These are phyloP conservation scores for Amanita phalloides DNA, from an alignment of 768 basidiomycete genomes.

Conservation along the genomic window DNA sequence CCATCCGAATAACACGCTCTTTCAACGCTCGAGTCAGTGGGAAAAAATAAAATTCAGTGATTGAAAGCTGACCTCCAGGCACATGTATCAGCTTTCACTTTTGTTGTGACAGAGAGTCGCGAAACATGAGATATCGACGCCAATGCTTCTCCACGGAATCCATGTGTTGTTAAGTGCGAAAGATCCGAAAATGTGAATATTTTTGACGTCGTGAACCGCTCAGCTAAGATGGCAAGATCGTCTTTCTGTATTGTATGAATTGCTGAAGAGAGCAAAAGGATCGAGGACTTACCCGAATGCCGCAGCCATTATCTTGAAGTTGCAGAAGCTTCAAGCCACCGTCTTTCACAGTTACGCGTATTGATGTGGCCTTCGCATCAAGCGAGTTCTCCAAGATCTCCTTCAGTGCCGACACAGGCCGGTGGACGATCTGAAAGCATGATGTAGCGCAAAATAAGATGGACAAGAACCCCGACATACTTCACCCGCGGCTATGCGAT, in stretches of 20 bases:
- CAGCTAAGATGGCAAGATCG: constrained; percentile 85
- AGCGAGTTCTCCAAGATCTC: constrained; percentile 91
- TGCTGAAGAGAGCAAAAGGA: not conserved
- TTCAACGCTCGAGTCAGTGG: constrained; percentile 3
- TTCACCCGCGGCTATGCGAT: constrained; percentile 82
- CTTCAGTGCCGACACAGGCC: constrained; percentile 92
- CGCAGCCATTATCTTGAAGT: constrained; percentile 95
- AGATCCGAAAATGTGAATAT: constrained; percentile 80
- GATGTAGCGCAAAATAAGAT: not conserved
- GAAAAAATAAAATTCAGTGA: not conserved
- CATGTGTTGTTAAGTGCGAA: constrained; percentile 78
- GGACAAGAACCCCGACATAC: constrained; percentile 17
- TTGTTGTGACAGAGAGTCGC: constrained; percentile 82
- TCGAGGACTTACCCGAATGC: constrained; percentile 62
- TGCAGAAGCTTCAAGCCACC: constrained; percentile 92
- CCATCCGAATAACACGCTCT: constrained; percentile 85
- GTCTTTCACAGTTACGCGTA: constrained; percentile 85
- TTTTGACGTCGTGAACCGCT: constrained; percentile 94
- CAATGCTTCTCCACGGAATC: constrained; percentile 94
- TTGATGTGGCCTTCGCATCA: constrained; percentile 86
- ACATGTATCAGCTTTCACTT: constrained; percentile 69
- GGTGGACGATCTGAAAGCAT: constrained; percentile 20
- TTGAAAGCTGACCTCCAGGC: constrained; percentile 77
- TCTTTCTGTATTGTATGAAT: constrained; percentile 44
- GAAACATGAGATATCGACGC: constrained; percentile 95